Evolutionary conservation across 2,329 filamentous ascomycete species (phyloP).

Genomic region (Colletotrichum falcatum): DNA sequence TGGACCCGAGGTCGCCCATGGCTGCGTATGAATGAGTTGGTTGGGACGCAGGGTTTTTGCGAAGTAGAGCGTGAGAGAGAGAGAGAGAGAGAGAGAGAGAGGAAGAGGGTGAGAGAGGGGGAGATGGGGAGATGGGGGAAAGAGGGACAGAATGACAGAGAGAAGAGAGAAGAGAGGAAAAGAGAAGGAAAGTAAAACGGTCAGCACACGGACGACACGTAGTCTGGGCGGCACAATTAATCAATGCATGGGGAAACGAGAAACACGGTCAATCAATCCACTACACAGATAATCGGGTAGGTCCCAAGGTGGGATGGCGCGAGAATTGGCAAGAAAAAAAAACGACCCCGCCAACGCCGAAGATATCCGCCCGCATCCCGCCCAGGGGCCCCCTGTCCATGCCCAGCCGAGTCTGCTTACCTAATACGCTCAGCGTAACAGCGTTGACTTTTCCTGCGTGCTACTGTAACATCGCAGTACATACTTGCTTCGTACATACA

Average conservation of each 20-base stretch:
- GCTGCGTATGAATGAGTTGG: conserved; percentile 8
- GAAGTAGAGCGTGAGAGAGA: no score
- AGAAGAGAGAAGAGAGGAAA: background rate
- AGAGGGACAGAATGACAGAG: background rate
- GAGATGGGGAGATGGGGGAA: background rate
- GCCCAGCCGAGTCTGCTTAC: background rate
- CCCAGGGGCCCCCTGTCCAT: background rate
- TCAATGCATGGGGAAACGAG: conserved; percentile 18
- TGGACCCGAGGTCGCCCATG: conserved; percentile 41
- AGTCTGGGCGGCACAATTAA: background rate
- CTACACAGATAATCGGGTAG: background rate
- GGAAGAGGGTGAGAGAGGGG: background rate
- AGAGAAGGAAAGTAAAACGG: background rate
- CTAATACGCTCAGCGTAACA: background rate
- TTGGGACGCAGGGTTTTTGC: no score
- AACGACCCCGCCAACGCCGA: conserved; percentile 41
- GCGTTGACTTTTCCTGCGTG: no score
- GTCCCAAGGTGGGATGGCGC: conserved; percentile 34
- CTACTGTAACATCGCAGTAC: no score
- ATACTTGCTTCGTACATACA: no score
- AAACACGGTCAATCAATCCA: conserved; percentile 38
- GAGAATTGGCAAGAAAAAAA: conserved; percentile 18
- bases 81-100: background rate
- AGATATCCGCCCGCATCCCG: conserved; percentile 40
- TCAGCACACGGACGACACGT: conserved; percentile 19